Percentiles rank a stretch among this genome's conserved stretches.
Conservation (phyloP, 2,329 filamentous ascomycete genomes). For the Venturia effusa region DNA sequence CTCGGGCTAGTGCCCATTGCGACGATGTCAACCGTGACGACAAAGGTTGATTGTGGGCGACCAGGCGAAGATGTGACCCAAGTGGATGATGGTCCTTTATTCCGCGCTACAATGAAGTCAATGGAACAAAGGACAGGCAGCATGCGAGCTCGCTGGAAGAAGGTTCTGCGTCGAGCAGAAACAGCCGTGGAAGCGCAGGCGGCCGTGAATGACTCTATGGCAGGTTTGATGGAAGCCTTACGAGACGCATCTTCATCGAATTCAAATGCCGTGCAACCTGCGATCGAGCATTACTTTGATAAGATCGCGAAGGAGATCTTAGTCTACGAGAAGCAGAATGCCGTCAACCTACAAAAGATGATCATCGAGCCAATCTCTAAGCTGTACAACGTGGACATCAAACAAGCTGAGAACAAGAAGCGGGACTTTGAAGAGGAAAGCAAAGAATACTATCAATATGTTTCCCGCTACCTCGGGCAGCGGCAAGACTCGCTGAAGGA, state of each 20-base stretch:
- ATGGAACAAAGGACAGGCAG: constrained; percentile 93
- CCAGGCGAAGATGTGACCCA: constrained; percentile 76
- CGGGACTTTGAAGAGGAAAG: constrained; percentile 98
- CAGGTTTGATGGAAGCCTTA: constrained; percentile 73
- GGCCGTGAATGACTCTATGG: constrained; percentile 76
- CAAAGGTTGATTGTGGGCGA: constrained; percentile 66
- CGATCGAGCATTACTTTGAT: constrained; percentile 95
- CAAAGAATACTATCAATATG: constrained; percentile 95
- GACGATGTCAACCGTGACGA: constrained; percentile 23
- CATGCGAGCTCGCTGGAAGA: constrained; percentile 91
- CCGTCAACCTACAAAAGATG: constrained; percentile 73
- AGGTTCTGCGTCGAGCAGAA: constrained; percentile 88
- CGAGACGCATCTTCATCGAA: constrained; percentile 84
- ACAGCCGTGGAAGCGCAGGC: constrained; percentile 69
- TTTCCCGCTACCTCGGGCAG: constrained; percentile 91
- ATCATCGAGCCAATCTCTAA: constrained; percentile 91
- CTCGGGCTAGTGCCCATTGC: constrained; percentile 31
- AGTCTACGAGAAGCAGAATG: constrained; percentile 75
- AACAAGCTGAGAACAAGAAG: constrained; percentile 92
- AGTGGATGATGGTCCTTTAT: constrained; percentile 86
- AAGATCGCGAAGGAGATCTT: constrained; percentile 90
- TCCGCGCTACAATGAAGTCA: constrained; percentile 92
- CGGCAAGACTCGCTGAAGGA: constrained; percentile 91
- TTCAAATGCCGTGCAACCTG: constrained; percentile 91
- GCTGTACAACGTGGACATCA: constrained; percentile 91